These are phyloP conservation scores for Phytopythium helicoides DNA, from an alignment of 352 stramenopile species.

Conservation along the genomic window DNA sequence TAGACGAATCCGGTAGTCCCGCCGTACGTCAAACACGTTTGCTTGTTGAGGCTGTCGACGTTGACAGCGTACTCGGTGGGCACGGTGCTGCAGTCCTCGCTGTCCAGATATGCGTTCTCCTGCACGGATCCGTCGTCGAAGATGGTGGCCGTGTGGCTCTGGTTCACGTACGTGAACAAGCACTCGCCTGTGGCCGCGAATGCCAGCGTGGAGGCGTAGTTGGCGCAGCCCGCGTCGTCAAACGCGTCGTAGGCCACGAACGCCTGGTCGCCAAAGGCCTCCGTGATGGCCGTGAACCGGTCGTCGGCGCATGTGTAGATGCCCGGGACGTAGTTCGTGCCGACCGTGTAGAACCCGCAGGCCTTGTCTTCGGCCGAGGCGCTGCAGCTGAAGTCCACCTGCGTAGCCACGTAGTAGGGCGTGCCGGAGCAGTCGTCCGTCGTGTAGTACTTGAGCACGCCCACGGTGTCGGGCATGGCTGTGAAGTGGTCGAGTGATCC, in stretches of 20 bases:
- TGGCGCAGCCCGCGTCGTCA: background rate
- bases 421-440: too few species aligned
- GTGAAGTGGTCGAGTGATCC: too few species aligned
- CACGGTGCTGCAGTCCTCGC: constrained; percentile 1
- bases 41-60: background rate
- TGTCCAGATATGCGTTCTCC: background rate
- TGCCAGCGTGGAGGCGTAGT: background rate
- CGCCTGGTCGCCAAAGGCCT: background rate
- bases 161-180: constrained; percentile 5
- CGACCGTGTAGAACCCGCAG: background rate
- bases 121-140: background rate
- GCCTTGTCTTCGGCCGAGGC: background rate
- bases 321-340: background rate
- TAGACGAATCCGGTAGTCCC: background rate
- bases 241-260: background rate
- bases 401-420: too few species aligned
- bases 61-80: too few species aligned
- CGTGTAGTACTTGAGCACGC: too few species aligned
- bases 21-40: background rate
- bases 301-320: background rate
- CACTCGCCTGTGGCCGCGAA: constrained; percentile 7
- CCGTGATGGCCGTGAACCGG: background rate
- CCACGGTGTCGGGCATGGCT: background rate
- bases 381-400: too few species aligned
- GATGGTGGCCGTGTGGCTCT: background rate